These are phyloP conservation scores for Ambrosiella beaveri DNA, from an alignment of 2,329 filamentous ascomycete genomes.

Conservation along the genomic window DNA sequence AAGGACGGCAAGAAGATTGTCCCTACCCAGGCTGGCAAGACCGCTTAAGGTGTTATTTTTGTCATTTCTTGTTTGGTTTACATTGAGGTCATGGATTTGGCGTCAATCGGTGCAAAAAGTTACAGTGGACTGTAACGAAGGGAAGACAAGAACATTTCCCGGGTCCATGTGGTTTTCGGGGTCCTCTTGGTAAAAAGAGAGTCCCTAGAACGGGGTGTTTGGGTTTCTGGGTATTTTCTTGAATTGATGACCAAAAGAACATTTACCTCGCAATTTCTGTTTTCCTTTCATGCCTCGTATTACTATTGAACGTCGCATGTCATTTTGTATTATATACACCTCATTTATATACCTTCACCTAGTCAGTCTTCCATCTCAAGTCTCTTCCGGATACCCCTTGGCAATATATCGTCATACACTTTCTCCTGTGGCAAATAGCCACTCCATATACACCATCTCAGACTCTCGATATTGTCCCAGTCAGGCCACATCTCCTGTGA, in stretches of 20 bases:
- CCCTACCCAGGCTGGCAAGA: constrained; percentile 63
- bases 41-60: constrained; percentile 16
- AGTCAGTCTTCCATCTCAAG: neutral
- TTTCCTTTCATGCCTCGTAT: neutral
- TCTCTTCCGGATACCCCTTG: neutral
- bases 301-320: no score
- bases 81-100: constrained; percentile 9
- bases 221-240: constrained; percentile 8
- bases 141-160: constrained; percentile 9
- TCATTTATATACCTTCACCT: neutral
- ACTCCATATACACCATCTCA: neutral
- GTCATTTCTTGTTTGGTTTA: neutral
- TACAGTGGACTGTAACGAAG: constrained; percentile 8
- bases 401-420: neutral
- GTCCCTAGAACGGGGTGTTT: constrained; percentile 5
- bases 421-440: constrained; percentile 1
- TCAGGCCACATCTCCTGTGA: constrained; percentile 22
- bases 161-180: constrained; percentile 7
- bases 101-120: constrained; percentile 11
- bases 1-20: constrained; percentile 99
- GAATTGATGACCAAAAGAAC: constrained; percentile 8
- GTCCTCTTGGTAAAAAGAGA: constrained; percentile 5
- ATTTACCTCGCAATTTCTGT: constrained; percentile 1
- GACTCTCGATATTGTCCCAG: neutral
- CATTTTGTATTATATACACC: neutral